phyloP scores from a whole-genome alignment of 2,329 filamentous ascomycete species.

The Didymella sp. region DNA sequence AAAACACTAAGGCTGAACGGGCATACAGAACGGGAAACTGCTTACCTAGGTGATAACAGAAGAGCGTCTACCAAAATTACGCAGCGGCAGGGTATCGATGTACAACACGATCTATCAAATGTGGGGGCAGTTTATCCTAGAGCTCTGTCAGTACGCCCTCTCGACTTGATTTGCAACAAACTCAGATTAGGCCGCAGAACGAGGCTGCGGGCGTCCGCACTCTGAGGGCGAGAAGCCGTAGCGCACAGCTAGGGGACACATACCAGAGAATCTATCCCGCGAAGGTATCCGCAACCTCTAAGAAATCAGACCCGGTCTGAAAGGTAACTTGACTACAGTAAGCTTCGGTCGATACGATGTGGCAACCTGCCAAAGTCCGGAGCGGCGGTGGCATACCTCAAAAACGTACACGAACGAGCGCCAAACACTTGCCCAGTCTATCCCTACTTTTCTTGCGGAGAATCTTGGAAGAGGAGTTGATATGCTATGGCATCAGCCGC shows the following conservation, averaged over 20 bases:
- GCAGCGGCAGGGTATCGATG: slow-evolving; percentile 36
- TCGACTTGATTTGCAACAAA: background rate
- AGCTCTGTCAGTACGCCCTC: slow-evolving; percentile 3
- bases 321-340: slow-evolving; percentile 40
- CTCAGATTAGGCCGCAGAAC: slow-evolving; percentile 1
- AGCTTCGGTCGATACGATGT: slow-evolving; percentile 26
- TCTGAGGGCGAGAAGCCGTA: background rate
- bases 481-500: slow-evolving; percentile 48
- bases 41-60: slow-evolving; percentile 39
- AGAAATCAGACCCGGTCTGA: slow-evolving; percentile 31
- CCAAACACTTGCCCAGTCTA: slow-evolving; percentile 53
- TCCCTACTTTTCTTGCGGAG: slow-evolving; percentile 50
- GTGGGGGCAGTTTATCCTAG: slow-evolving; percentile 18
- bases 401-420: slow-evolving; percentile 42
- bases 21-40: slow-evolving; percentile 14
- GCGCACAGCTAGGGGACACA: slow-evolving; percentile 15
- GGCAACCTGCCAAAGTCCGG: slow-evolving; percentile 13
- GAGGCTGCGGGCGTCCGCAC: background rate
- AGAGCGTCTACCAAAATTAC: slow-evolving; percentile 30
- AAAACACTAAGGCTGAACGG: background rate
- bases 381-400: slow-evolving; percentile 40
- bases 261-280: slow-evolving; percentile 42
- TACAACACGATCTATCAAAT: slow-evolving; percentile 44
- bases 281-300: slow-evolving; percentile 32
- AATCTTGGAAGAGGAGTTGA: slow-evolving; percentile 46